phyloP scores from a whole-genome alignment of 352 stramenopile species.

The Globisporangium acanthophoron region DNA sequence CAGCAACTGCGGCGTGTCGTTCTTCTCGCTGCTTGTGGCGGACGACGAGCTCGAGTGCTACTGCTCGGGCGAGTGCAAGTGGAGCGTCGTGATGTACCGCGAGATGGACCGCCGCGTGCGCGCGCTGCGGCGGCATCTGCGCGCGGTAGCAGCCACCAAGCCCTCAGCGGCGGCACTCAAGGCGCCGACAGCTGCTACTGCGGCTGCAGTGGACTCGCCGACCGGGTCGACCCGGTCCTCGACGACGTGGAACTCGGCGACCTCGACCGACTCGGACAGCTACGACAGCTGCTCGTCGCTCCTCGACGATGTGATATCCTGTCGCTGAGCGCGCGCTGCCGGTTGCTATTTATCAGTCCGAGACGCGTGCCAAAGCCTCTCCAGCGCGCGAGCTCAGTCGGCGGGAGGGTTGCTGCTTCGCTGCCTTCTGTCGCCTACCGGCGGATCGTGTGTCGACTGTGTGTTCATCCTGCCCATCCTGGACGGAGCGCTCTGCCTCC shows the following conservation, averaged over 20 bases:
- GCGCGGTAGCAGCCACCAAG: not conserved
- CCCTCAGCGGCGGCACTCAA: not conserved
- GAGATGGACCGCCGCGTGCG: conserved; percentile 76
- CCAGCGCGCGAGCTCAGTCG: not conserved
- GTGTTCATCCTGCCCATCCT: not conserved
- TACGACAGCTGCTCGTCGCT: conserved; percentile 19
- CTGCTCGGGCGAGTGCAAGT: conserved; percentile 87
- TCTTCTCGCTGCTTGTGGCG: conserved; percentile 67
- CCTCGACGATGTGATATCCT: conserved; percentile 27
- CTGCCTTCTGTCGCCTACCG: too few relatives aligned
- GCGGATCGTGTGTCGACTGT: too few relatives aligned
- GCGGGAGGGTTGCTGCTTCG: not conserved
- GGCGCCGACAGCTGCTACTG: not conserved
- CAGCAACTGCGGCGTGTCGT: conserved; percentile 78
- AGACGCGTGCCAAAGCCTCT: not conserved
- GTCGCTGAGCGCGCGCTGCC: conserved; percentile 13
- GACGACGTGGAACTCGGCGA: not conserved
- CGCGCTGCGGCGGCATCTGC: conserved; percentile 27
- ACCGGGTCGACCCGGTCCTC: not conserved
- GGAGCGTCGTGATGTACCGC: conserved; percentile 83
- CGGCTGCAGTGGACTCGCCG: not conserved
- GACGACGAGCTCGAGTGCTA: conserved; percentile 71
- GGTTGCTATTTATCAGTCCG: conserved; percentile 14
- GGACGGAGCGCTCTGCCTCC: not conserved
- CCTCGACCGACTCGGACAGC: not conserved